A percentile compares a stretch with the other conserved stretches of the same genome.
phyloP scores from a whole-genome alignment of 2,329 filamentous ascomycete species.

The Pseudomassariella vexata region DNA sequence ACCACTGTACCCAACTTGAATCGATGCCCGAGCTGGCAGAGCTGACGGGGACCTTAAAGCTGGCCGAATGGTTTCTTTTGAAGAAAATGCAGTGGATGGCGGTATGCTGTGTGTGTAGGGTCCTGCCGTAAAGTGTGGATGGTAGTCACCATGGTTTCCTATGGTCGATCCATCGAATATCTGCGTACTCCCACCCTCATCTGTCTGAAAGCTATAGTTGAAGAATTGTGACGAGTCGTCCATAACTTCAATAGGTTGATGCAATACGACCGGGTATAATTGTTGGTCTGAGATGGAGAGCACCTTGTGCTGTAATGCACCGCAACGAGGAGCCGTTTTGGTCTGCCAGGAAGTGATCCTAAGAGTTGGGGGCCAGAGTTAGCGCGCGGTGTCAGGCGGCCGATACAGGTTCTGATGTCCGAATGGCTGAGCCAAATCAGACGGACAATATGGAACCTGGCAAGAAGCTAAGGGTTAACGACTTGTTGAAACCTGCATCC shows the following conservation, averaged over 20 bases:
- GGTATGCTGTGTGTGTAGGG: conserved; percentile 11
- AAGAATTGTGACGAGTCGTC: conserved; percentile 16
- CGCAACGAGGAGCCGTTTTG: too few relatives aligned
- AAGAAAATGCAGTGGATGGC: not conserved
- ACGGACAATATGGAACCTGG: too few relatives aligned
- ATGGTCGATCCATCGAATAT: conserved; percentile 12
- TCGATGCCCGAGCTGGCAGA: not conserved
- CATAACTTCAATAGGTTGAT: conserved; percentile 12
- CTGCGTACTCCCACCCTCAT: conserved; percentile 12
- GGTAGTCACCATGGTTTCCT: conserved; percentile 9
- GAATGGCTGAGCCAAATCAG: too few relatives aligned
- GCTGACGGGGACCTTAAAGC: not conserved
- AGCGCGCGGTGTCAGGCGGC: too few relatives aligned
- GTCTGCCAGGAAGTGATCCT: too few relatives aligned
- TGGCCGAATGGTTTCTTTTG: not conserved
- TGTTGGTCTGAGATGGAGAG: too few relatives aligned
- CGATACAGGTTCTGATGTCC: too few relatives aligned
- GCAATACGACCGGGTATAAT: not conserved
- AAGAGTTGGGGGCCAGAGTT: too few relatives aligned
- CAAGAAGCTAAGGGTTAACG: too few relatives aligned
- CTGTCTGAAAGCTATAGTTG: conserved; percentile 14
- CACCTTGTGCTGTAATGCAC: too few relatives aligned
- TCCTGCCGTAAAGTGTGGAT: conserved; percentile 7
- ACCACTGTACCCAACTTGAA: conserved; percentile 1
- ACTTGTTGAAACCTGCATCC: too few relatives aligned